Evolutionary conservation across 2,329 filamentous ascomycete genomes (phyloP).

Genomic region (Cordyceps pruinosa): DNA sequence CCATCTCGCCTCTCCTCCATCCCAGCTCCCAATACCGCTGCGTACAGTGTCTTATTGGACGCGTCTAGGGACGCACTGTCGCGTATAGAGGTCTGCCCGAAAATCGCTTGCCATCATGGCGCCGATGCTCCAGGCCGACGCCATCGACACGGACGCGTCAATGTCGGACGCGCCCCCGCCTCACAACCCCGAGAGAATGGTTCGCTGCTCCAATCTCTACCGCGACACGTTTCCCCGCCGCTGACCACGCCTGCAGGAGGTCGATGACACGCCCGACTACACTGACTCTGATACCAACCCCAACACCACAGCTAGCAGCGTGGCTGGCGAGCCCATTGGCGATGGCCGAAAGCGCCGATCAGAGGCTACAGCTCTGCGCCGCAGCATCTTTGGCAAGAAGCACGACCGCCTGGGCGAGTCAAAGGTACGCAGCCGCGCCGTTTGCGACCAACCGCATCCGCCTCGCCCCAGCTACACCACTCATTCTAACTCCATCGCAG

Average conservation of each 20-base stretch:
- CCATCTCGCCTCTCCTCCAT: not conserved
- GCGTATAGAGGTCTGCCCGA: conserved; percentile 43
- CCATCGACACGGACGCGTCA: conserved; percentile 53
- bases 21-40: not conserved
- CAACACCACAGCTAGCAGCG: conserved; percentile 72
- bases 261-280: conserved; percentile 60
- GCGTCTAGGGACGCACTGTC: conserved; percentile 42
- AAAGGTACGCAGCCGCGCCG: conserved; percentile 53
- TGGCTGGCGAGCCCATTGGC: conserved; percentile 62
- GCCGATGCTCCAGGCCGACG: conserved; percentile 46
- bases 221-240: not conserved
- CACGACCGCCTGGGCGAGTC: conserved; percentile 87
- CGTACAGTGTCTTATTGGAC: conserved; percentile 24
- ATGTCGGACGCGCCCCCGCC: conserved; percentile 53
- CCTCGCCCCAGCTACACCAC: not conserved
- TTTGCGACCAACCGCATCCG: not conserved
- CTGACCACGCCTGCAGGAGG: conserved; percentile 36
- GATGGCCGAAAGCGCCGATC: conserved; percentile 83
- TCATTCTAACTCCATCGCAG: conserved; percentile 34
- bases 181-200: conserved; percentile 43
- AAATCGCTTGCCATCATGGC: conserved; percentile 39
- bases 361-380: conserved; percentile 81
- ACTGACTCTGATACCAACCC: conserved; percentile 61
- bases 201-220: conserved; percentile 23
- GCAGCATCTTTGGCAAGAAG: conserved; percentile 91